phyloP scores from a whole-genome alignment of 805 yeast genomes.

The Metschnikowia peoriensis region DNA sequence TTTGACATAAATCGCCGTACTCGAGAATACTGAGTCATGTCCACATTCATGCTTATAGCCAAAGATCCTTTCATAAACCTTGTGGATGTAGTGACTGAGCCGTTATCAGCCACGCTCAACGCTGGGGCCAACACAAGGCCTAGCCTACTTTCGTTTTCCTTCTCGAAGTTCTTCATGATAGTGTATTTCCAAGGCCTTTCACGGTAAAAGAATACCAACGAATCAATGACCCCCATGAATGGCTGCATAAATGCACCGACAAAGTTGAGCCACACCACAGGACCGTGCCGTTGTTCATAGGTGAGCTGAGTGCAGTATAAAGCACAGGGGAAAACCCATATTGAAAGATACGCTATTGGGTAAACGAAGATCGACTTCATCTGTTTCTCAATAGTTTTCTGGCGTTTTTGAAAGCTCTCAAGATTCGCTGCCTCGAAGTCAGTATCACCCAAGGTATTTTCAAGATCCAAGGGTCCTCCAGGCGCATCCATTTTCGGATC shows the following conservation, averaged over 20 bases:
- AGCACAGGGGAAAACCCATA: conserved; percentile 82
- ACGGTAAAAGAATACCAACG: conserved; percentile 69
- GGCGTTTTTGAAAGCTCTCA: conserved; percentile 58
- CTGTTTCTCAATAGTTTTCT: conserved; percentile 69
- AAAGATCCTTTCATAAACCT: conserved; percentile 26
- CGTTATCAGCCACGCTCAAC: conserved; percentile 15
- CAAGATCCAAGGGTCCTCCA: conserved; percentile 17
- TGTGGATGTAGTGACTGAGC: conserved; percentile 28
- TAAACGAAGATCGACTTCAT: conserved; percentile 78
- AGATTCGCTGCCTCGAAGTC: conserved; percentile 60
- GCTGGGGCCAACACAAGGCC: conserved; percentile 15
- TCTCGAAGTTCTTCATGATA: conserved; percentile 36
- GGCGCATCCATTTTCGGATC: conserved; percentile 6
- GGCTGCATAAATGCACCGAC: conserved; percentile 79
- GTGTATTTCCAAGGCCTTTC: conserved; percentile 76
- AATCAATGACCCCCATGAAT: conserved; percentile 74
- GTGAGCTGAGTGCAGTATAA: conserved; percentile 57
- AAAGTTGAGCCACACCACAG: conserved; percentile 61
- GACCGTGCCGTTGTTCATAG: conserved; percentile 46
- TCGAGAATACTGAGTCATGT: conserved; percentile 26
- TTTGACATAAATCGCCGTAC: conserved; percentile 42
- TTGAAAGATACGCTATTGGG: conserved; percentile 74
- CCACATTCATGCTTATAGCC: conserved; percentile 29
- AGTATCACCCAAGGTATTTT: conserved; percentile 27
- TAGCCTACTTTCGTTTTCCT: conserved; percentile 30